A percentile compares a stretch with the other conserved stretches of the same genome.
These are phyloP conservation scores for Metschnikowia chrysomelidarum DNA, from an alignment of 805 yeast genomes.

Conservation along the genomic window DNA sequence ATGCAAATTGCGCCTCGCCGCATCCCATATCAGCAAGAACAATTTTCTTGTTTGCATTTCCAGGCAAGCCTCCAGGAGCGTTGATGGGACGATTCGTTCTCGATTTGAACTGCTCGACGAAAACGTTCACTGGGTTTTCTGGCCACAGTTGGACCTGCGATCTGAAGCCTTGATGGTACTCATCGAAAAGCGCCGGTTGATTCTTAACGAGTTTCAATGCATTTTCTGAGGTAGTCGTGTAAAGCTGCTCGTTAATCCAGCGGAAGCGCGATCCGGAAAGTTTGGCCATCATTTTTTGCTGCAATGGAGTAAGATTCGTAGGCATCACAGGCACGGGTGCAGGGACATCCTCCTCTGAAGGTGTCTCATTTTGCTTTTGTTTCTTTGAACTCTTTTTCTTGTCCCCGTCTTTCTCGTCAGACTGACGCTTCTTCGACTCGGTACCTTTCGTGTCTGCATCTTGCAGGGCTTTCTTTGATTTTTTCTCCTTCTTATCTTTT, in stretches of 20 bases:
- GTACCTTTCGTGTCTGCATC: conserved; percentile 3
- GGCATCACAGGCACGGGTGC: conserved; percentile 20
- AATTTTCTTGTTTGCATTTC: conserved; percentile 56
- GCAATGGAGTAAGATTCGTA: conserved; percentile 76
- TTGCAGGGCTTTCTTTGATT: conserved; percentile 10
- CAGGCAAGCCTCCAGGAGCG: conserved; percentile 97
- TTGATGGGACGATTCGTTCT: conserved; percentile 67
- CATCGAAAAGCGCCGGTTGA: conserved; percentile 88
- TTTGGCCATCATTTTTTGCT: conserved; percentile 93
- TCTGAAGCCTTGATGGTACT: conserved; percentile 92
- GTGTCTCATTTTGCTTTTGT: neutral
- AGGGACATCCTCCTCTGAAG: conserved; percentile 11
- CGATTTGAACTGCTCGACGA: conserved; percentile 65
- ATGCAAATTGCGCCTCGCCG: conserved; percentile 90
- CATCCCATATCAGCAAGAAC: conserved; percentile 98
- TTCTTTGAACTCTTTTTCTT: conserved; percentile 1
- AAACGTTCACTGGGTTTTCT: conserved; percentile 94
- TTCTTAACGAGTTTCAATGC: conserved; percentile 71
- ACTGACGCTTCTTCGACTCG: conserved; percentile 10
- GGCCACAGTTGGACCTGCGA: conserved; percentile 98
- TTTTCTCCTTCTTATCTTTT: conserved; percentile 18
- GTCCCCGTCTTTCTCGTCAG: conserved; percentile 4
- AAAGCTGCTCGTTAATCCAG: conserved; percentile 98
- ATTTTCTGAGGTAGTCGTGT: conserved; percentile 75
- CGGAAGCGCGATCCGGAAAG: conserved; percentile 93